These are phyloP conservation scores for Diaporthe ilicicola DNA, from an alignment of 2,329 filamentous ascomycete species.

Conservation along the genomic window DNA sequence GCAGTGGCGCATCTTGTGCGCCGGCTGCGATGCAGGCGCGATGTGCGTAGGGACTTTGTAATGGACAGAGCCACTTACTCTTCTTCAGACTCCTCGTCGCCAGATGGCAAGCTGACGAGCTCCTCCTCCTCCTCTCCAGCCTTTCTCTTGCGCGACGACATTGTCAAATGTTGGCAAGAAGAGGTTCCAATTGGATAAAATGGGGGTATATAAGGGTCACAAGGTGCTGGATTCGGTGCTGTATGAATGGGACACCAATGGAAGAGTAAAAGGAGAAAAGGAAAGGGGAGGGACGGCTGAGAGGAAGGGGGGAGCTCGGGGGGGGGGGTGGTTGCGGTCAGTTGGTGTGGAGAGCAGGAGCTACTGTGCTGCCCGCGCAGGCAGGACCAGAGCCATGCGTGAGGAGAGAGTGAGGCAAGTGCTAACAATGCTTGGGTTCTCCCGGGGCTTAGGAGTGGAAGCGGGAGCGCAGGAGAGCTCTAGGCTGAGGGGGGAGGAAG, in stretches of 20 bases:
- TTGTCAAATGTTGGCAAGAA: conserved; percentile 39
- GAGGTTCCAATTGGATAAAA: conserved; percentile 40
- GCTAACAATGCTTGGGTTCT: not conserved
- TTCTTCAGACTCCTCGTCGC: conserved; percentile 60
- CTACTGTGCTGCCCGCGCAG: conserved; percentile 14
- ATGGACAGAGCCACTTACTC: conserved; percentile 53
- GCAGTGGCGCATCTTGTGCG: conserved; percentile 32
- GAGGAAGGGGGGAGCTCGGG: conserved; percentile 37
- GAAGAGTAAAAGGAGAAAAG: conserved; percentile 34
- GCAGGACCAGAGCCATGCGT: conserved; percentile 15
- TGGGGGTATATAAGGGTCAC: conserved; percentile 3
- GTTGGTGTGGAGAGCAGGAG: conserved; percentile 32
- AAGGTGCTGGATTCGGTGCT: not conserved
- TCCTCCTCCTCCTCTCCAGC: conserved; percentile 57
- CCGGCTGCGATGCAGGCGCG: conserved; percentile 26
- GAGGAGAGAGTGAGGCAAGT: conserved; percentile 4
- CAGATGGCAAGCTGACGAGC: conserved; percentile 63
- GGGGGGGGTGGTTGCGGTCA: conserved; percentile 33
- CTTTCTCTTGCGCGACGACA: conserved; percentile 64
- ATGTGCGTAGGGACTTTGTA: conserved; percentile 42
- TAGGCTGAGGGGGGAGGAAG: not conserved
- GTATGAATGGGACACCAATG: conserved; percentile 14
- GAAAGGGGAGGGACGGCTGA: conserved; percentile 35
- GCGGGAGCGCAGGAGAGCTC: not conserved
- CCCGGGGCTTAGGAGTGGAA: not conserved